These are phyloP conservation scores for Fragaria iinumae DNA, from an alignment of 306 rosid genomes.

Conservation along the genomic window DNA sequence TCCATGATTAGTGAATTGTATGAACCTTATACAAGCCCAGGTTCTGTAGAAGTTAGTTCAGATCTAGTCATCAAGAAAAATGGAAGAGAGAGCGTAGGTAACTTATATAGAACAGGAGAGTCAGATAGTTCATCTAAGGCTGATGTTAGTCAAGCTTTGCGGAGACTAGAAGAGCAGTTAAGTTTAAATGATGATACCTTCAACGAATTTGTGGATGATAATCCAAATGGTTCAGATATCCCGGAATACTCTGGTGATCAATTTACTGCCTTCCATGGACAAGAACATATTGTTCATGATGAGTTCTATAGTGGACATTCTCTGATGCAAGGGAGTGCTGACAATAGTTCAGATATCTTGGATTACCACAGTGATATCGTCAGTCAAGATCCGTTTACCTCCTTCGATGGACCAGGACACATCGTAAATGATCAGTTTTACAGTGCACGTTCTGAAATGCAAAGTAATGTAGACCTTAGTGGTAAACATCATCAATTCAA, in stretches of 20 bases:
- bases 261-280: slow-evolving; percentile 38
- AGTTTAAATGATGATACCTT: slow-evolving; percentile 59
- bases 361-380: slow-evolving; percentile 32
- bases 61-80: slow-evolving; percentile 31
- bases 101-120: slow-evolving; percentile 39
- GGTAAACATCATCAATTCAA: slow-evolving; percentile 30
- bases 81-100: slow-evolving; percentile 41
- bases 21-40: slow-evolving; percentile 66
- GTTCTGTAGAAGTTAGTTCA: slow-evolving; percentile 66
- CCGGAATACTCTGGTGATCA: slow-evolving; percentile 34
- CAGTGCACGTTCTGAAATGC: slow-evolving; percentile 40
- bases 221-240: slow-evolving; percentile 27
- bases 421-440: slow-evolving; percentile 29
- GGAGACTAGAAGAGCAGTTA: slow-evolving; percentile 66
- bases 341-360: slow-evolving; percentile 32
- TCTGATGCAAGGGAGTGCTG: slow-evolving; percentile 51
- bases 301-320: slow-evolving; percentile 36
- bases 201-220: slow-evolving; percentile 42
- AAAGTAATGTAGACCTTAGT: slow-evolving; percentile 45
- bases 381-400: slow-evolving; percentile 44
- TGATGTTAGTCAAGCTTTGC: slow-evolving; percentile 64
- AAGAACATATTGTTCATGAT: slow-evolving; percentile 30
- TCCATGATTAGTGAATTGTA: slow-evolving; percentile 37
- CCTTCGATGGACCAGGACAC: slow-evolving; percentile 43
- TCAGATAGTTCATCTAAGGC: slow-evolving; percentile 35